Conservation (phyloP, 192 early-diverging fungal species). For the Mortierella hygrophila region DNA sequence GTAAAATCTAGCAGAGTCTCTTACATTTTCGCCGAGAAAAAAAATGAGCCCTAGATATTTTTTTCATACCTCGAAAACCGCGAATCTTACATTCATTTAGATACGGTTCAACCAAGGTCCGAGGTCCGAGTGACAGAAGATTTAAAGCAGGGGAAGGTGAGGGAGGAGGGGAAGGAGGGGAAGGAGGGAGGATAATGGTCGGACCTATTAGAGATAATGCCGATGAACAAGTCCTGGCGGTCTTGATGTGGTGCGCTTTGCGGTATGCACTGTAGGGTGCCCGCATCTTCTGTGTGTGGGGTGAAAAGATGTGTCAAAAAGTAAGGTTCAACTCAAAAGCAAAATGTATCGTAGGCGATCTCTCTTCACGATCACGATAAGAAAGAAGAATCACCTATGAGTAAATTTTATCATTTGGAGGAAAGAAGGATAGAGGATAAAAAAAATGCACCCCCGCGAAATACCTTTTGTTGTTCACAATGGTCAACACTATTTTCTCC, state of each 20-base stretch:
- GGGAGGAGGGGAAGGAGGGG: background rate
- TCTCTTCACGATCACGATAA: too few relatives aligned
- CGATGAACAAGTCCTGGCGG: background rate
- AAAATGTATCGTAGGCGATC: too few relatives aligned
- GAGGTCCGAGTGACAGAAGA: background rate
- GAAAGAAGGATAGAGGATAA: background rate
- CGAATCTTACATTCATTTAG: background rate
- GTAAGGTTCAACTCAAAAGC: too few relatives aligned
- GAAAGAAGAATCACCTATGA: too few relatives aligned
- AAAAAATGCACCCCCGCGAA: background rate
- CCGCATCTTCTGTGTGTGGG: too few relatives aligned
- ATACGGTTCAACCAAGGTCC: background rate
- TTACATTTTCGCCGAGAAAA: background rate
- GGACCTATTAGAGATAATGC: background rate
- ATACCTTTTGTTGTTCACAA: constrained; percentile 3
- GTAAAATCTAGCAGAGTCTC: background rate
- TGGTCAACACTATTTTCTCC: background rate
- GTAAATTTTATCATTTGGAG: background rate
- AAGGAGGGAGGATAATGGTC: background rate
- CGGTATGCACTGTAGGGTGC: too few relatives aligned
- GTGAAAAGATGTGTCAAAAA: too few relatives aligned
- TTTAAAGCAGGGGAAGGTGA: background rate
- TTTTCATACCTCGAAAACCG: background rate
- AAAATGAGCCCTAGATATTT: background rate
- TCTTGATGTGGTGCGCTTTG: background rate